These are phyloP conservation scores for Voacanga thouarsii DNA, from an alignment of 257 asterid species.

Conservation along the genomic window DNA sequence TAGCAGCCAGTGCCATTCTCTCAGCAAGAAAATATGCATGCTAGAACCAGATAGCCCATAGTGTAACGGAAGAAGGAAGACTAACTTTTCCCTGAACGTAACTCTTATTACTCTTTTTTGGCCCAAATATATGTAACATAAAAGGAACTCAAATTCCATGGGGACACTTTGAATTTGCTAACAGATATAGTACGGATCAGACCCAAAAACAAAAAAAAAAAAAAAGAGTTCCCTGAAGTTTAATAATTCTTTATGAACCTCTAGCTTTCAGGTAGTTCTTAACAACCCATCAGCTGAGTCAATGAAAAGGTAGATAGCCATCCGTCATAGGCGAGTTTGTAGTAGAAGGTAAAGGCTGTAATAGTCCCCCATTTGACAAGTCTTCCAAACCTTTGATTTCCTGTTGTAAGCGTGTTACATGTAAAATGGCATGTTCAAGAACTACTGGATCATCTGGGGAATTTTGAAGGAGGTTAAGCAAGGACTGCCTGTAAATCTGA, in stretches of 20 bases:
- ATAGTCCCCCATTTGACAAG: neutral
- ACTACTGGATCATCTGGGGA: constrained; percentile 6
- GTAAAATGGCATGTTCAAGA: constrained; percentile 9
- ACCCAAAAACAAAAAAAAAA: no score
- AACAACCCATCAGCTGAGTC: neutral
- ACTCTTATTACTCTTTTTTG: neutral
- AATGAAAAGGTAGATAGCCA: neutral
- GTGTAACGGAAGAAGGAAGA: no score
- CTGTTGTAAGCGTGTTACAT: neutral
- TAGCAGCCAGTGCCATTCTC: neutral
- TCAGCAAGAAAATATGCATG: neutral
- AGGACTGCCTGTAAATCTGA: constrained; percentile 1
- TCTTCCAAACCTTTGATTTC: constrained; percentile 5
- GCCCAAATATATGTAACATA: neutral
- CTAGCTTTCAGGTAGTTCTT: neutral
- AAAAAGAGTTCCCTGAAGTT: neutral
- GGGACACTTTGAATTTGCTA: neutral
- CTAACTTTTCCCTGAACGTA: neutral
- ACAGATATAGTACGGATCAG: neutral
- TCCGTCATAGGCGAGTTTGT: neutral
- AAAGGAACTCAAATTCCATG: neutral
- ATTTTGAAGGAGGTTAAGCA: constrained; percentile 1
- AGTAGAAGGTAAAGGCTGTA: constrained; percentile 1
- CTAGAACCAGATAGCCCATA: neutral
- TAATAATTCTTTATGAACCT: neutral